Conservation (phyloP, 2,329 filamentous ascomycete species). For the Hortaea werneckii region DNA sequence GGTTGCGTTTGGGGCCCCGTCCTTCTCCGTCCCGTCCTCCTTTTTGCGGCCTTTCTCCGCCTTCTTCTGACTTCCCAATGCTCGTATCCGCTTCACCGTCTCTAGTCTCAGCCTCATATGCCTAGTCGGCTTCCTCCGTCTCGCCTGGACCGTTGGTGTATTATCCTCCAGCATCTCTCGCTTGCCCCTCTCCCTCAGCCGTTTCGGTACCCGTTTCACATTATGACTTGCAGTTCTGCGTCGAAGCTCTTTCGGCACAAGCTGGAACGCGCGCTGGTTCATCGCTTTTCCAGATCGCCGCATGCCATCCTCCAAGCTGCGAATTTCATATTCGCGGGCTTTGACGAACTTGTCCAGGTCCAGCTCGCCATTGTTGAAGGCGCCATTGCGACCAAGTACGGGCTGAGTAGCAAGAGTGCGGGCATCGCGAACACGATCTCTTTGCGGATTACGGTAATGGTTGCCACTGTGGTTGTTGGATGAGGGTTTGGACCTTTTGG, state of each 20-base stretch:
- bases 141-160: constrained; percentile 65
- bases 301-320: constrained; percentile 74
- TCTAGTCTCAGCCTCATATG: constrained; percentile 57
- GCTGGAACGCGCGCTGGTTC: constrained; percentile 73
- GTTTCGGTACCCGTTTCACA: constrained; percentile 74
- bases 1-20: background rate
- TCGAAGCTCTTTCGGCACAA: constrained; percentile 74
- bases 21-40: constrained; percentile 13
- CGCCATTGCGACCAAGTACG: constrained; percentile 31
- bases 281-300: constrained; percentile 55
- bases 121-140: constrained; percentile 48
- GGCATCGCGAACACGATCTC: constrained; percentile 33
- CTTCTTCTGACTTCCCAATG: constrained; percentile 45
- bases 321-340: constrained; percentile 81
- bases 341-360: constrained; percentile 76
- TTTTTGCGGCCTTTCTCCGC: constrained; percentile 29
- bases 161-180: constrained; percentile 80
- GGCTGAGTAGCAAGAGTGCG: constrained; percentile 38
- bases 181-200: constrained; percentile 59
- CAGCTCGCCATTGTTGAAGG: constrained; percentile 63
- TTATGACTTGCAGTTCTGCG: constrained; percentile 91
- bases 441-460: constrained; percentile 17
- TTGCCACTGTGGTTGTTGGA: constrained; percentile 1
- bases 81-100: constrained; percentile 60
- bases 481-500: background rate